Evolutionary conservation across 2,329 filamentous ascomycete genomes (phyloP), one percentile per base, ranked within the genome.

Genomic region (Aspergillus pseudonomiae): DNA sequence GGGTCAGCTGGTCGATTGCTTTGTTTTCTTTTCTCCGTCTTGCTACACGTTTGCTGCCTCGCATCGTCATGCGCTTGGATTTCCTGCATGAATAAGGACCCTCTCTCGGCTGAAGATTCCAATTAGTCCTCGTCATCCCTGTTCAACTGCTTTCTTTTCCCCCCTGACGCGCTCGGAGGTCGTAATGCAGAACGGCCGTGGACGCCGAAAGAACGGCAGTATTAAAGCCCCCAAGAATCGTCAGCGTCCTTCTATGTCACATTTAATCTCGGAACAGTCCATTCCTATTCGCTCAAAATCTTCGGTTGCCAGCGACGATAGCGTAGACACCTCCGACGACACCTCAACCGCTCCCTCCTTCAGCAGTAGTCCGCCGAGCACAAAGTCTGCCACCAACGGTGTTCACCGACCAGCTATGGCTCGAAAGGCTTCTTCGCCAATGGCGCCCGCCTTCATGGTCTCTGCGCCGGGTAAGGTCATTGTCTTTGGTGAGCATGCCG

Each of bases 401-500:
- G 57, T 60, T 5, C 67, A 64, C 43, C 68, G 62, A 50, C 48
- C 48, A 4, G 53, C 63, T 24, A 71, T 73, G 65, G 57, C 66
- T 41, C 75, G 80, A 60, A 83, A 83, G 66, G 63, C 77, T 6
- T 83, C 82, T 26, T 85, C 85, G 56, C 87, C 88, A 1, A 86
- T 90, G 82, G 85, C 95, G 80, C 94, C 94, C 50, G 84, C 94
- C 65, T 99, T 99, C 77, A 97, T 99, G 92, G 94, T 98, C 62
- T 98, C 95, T 19, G 94, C 96, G 2, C 95, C 95, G 0, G 96
- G 94, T 67, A 99, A 99, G 78, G 95, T 97, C 75, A 99, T 99
- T 77, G 92, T 98, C 59, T 98, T 94, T 80, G 95, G 95, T 69
- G 95, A 99, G 79, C 95, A 99, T 81, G 91, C 95, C 2, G 95